Evolutionary conservation across 2,329 filamentous ascomycete genomes (phyloP), one percentile per base, ranked within the genome.

Genomic region (Calonectria naviculata): DNA sequence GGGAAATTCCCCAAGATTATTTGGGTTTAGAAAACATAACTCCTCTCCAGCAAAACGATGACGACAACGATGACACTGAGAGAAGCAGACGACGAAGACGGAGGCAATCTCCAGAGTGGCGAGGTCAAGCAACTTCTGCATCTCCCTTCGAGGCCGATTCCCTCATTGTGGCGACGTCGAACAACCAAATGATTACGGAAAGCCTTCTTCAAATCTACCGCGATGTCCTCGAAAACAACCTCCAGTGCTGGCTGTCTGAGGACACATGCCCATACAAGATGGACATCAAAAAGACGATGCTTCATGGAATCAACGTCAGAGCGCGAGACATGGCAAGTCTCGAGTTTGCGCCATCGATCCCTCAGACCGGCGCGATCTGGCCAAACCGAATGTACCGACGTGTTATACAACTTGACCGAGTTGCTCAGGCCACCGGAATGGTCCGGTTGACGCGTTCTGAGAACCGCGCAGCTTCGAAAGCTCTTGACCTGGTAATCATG

Each of bases 161-260:
- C 1, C 49, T 60, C 6, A 77, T 84, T 71, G 77, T 80, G 9
- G 52, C 72, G 1, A 73, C 70, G 0, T 77, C 77, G 2, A 83
- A 85, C 56, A 79, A 76, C 31, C 68, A 74, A 46, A 81, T 85
- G 29, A 83, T 88, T 67, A 84, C 84, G 1, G 81, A 85, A 79
- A 77, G 70, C 17, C 79, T 89, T 21, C 78, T 89, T 62, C 83
- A 82, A 29, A 85, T 89, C 6, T 89, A 89, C 71, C 87, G 88
- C 71, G 87, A 89, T 65, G 87, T 87, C 5, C 83, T 89, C 49
- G 87, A 89, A 69, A 85, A 88, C 65, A 87, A 85, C 10, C 80
- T 89, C 0, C 84, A 87, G 0, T 89, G 87, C 72, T 89, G 87
- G 87, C 75, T 89, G 15, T 87, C 86, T 0, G 87, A 89, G 67